Evolutionary conservation across 129 eudicot genomes (phyloP).

Genomic region (Gnaphalium uliginosum): DNA sequence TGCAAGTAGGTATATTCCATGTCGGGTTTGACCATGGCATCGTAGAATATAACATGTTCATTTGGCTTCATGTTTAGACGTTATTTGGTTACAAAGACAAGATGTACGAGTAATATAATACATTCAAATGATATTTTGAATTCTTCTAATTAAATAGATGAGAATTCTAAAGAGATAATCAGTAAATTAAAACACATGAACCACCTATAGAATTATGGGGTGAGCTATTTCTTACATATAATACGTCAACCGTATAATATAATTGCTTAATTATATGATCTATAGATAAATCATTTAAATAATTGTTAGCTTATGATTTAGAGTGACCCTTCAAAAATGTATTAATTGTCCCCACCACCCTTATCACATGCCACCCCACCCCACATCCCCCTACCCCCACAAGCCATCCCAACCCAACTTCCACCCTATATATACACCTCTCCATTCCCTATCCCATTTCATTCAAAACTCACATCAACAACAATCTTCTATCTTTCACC

Average conservation of each 20-base stretch:
- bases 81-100: neutral
- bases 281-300: neutral
- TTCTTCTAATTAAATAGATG: neutral
- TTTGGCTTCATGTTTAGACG: neutral
- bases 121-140: neutral
- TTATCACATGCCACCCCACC: constrained; percentile 46
- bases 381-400: constrained; percentile 23
- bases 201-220: neutral
- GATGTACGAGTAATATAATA: neutral
- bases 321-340: constrained; percentile 22
- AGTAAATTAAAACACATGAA: too few relatives aligned
- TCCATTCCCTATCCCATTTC: constrained; percentile 6
- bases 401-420: neutral
- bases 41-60: neutral
- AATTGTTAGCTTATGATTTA: constrained; percentile 6
- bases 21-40: neutral
- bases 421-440: constrained; percentile 2
- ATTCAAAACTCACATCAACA: constrained; percentile 29
- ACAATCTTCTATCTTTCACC: neutral
- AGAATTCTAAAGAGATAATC: neutral
- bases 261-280: neutral
- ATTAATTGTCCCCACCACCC: constrained; percentile 25
- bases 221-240: neutral
- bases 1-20: constrained; percentile 3
- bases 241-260: neutral